These are phyloP conservation scores for Kwoniella dejecticola DNA, from an alignment of 768 basidiomycete genomes.

Conservation along the genomic window DNA sequence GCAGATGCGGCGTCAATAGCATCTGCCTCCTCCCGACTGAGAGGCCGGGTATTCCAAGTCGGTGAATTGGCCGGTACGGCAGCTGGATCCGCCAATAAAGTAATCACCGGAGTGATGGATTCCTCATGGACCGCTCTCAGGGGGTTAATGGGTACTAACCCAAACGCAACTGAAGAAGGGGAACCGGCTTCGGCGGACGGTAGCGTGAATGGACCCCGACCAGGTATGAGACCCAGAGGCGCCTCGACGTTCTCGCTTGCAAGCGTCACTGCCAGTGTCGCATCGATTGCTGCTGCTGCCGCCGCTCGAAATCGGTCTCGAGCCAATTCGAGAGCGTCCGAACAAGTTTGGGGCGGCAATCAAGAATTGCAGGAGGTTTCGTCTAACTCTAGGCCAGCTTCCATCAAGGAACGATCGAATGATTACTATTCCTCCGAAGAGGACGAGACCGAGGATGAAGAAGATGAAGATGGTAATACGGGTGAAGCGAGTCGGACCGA, in stretches of 20 bases:
- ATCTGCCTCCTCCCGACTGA: slow-evolving; percentile 62
- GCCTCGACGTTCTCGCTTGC: slow-evolving; percentile 83
- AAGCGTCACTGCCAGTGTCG: slow-evolving; percentile 68
- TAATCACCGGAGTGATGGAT: slow-evolving; percentile 78
- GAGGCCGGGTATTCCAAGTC: slow-evolving; percentile 75
- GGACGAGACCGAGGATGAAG: slow-evolving; percentile 26
- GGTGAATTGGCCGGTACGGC: slow-evolving; percentile 69
- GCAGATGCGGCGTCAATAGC: slow-evolving; percentile 60
- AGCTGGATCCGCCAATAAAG: slow-evolving; percentile 74
- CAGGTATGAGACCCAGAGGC: slow-evolving; percentile 69
- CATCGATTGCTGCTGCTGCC: slow-evolving; percentile 61
- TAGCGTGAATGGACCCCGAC: slow-evolving; percentile 19
- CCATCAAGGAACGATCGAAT: slow-evolving; percentile 55
- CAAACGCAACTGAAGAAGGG: not conserved
- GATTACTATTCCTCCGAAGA: slow-evolving; percentile 43
- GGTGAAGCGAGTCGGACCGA: slow-evolving; percentile 5
- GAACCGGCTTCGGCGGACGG: not conserved
- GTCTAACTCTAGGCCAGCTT: slow-evolving; percentile 60
- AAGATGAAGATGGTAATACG: slow-evolving; percentile 4
- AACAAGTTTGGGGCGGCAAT: slow-evolving; percentile 51
- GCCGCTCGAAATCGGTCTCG: slow-evolving; percentile 44
- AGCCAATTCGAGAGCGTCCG: slow-evolving; percentile 39
- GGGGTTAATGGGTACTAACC: slow-evolving; percentile 61
- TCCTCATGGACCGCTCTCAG: slow-evolving; percentile 84
- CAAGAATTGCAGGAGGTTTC: slow-evolving; percentile 65